Evolutionary conservation across 768 basidiomycete genomes (phyloP).

Genomic region (Boletus patriciae): DNA sequence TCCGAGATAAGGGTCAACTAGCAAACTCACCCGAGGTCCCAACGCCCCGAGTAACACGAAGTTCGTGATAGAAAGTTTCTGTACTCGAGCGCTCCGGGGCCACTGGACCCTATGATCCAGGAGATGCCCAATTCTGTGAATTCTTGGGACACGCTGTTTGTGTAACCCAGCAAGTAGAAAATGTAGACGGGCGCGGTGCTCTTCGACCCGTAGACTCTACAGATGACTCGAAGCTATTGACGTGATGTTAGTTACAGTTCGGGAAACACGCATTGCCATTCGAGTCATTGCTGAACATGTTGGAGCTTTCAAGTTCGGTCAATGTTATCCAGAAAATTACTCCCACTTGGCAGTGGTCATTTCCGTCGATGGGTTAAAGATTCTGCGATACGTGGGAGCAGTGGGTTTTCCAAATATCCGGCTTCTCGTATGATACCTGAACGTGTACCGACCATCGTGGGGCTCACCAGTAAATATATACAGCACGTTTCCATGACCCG

Average conservation of each 20-base stretch:
- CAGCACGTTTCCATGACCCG: not conserved
- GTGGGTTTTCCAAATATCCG: not conserved
- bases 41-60: not conserved
- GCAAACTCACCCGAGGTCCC: not conserved
- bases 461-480: not conserved
- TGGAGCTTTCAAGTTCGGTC: too few relatives aligned
- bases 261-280: not conserved
- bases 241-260: not conserved
- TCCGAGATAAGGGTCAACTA: not conserved
- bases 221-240: not conserved
- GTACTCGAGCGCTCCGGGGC: not conserved
- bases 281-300: too few relatives aligned
- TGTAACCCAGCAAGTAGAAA: not conserved
- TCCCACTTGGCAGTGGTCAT: not conserved
- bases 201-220: not conserved
- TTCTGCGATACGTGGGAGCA: not conserved
- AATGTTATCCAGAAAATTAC: not conserved
- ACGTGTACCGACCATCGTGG: not conserved
- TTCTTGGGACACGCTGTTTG: not conserved
- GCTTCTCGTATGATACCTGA: not conserved
- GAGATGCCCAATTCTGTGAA: not conserved
- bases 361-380: not conserved
- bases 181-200: too few relatives aligned
- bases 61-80: not conserved
- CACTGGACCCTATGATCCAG: not conserved